Evolutionary conservation across 176 grass and related monocot genomes (phyloP).

Genomic region (Carex kokanica): DNA sequence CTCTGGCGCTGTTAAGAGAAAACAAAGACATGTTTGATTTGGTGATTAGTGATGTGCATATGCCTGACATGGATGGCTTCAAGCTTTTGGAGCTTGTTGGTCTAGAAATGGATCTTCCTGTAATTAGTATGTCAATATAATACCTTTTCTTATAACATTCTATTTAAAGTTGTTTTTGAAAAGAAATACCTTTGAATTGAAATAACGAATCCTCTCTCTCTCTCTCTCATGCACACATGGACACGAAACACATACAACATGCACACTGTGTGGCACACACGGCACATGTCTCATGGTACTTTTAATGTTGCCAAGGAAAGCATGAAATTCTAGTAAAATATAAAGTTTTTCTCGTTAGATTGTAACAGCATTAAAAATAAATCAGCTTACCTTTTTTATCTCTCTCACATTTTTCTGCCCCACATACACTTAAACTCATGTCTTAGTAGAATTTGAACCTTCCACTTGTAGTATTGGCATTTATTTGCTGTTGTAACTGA

Average conservation of each 20-base stretch:
- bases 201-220: not conserved
- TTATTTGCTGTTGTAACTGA: not conserved
- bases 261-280: not conserved
- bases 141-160: slow-evolving; percentile 19
- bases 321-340: not conserved
- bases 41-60: slow-evolving; percentile 95
- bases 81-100: slow-evolving; percentile 92
- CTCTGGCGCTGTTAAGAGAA: slow-evolving; percentile 74
- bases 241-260: not conserved
- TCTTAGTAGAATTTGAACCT: not conserved
- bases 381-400: not conserved
- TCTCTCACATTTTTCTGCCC: not conserved
- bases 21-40: slow-evolving; percentile 89
- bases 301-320: not conserved
- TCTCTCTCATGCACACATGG: not conserved
- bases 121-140: slow-evolving; percentile 66
- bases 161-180: not conserved
- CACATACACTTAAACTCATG: not conserved
- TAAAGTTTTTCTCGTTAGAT: not conserved
- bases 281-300: not conserved
- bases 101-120: slow-evolving; percentile 95
- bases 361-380: not conserved
- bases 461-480: not conserved
- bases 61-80: slow-evolving; percentile 97
- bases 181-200: not conserved